Evolutionary conservation across 164 flowering plant species (phyloP).

Genomic region (Vitis riparia): DNA sequence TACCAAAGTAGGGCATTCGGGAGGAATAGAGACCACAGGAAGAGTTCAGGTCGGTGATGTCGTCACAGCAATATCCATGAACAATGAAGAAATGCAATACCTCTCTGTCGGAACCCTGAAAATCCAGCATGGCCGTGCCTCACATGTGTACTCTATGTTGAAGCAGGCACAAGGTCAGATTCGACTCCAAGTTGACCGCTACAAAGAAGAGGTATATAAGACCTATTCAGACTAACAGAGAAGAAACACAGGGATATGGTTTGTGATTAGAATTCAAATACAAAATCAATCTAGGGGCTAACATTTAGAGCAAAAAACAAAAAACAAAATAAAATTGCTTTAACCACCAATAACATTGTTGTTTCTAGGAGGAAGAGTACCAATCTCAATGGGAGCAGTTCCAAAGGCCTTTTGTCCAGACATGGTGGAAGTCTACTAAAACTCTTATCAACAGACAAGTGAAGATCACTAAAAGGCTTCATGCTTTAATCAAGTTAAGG

Average conservation of each 20-base stretch:
- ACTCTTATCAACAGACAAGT: conserved; percentile 29
- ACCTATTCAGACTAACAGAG: neutral
- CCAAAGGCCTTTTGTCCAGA: conserved; percentile 33
- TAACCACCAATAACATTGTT: too few relatives aligned
- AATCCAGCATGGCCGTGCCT: conserved; percentile 18
- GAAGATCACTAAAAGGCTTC: conserved; percentile 27
- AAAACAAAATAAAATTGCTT: too few relatives aligned
- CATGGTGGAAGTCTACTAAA: conserved; percentile 33
- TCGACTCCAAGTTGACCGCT: conserved; percentile 31
- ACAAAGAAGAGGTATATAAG: conserved; percentile 26
- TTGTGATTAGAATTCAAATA: neutral
- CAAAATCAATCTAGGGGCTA: neutral
- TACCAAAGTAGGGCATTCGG: conserved; percentile 22
- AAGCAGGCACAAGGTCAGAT: conserved; percentile 17
- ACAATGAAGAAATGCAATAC: conserved; percentile 25
- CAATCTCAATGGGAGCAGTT: conserved; percentile 28
- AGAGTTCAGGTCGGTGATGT: conserved; percentile 30
- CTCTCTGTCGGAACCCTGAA: conserved; percentile 23
- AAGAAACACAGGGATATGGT: neutral
- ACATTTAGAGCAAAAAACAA: neutral
- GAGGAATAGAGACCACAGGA: conserved; percentile 35
- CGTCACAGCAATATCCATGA: conserved; percentile 28
- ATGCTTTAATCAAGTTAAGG: conserved; percentile 27
- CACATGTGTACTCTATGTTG: conserved; percentile 24
- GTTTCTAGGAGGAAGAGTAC: conserved; percentile 13